Conservation (phyloP, 352 stramenopile genomes). For the Pythium phragmiticola region DNA sequence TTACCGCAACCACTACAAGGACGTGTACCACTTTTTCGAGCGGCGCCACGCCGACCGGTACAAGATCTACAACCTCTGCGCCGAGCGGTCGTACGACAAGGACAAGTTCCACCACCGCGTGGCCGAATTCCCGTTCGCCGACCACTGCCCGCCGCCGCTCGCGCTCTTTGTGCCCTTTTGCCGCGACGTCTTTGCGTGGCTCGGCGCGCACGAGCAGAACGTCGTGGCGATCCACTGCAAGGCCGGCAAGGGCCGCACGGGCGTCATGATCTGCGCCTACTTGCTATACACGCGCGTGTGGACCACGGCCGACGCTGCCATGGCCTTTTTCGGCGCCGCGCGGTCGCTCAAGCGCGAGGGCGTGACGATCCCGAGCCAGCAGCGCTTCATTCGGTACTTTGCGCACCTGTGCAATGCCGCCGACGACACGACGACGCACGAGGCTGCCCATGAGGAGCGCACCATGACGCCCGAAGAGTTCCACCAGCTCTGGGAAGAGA, state of each 20-base stretch:
- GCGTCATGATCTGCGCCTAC: slow-evolving; percentile 86
- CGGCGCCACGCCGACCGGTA: slow-evolving; percentile 73
- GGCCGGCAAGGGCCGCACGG: slow-evolving; percentile 87
- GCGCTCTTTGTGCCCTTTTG: slow-evolving; percentile 75
- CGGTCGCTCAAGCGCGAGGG: slow-evolving; percentile 76
- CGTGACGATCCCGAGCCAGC: slow-evolving; percentile 82
- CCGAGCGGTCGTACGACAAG: slow-evolving; percentile 78
- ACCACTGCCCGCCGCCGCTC: slow-evolving; percentile 83
- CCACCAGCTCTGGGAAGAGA: slow-evolving; percentile 44
- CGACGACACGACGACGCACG: neutral
- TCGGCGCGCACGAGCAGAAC: slow-evolving; percentile 57
- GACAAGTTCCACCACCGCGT: slow-evolving; percentile 78
- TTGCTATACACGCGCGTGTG: slow-evolving; percentile 68
- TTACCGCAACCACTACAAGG: slow-evolving; percentile 90
- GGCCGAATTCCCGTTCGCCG: slow-evolving; percentile 82
- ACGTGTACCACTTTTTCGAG: slow-evolving; percentile 91
- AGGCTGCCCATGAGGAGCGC: slow-evolving; percentile 29
- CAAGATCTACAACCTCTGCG: slow-evolving; percentile 92
- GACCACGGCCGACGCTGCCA: slow-evolving; percentile 51
- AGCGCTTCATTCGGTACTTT: slow-evolving; percentile 81
- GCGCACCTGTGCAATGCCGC: slow-evolving; percentile 41
- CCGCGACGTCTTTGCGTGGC: slow-evolving; percentile 55
- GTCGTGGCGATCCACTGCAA: slow-evolving; percentile 92
- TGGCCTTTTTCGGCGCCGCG: slow-evolving; percentile 68
- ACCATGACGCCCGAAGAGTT: slow-evolving; percentile 41